A percentile compares a stretch with the other conserved stretches of the same genome.
Evolutionary conservation across 441 rosid genomes (phyloP).

Genomic region (Eruca vesicaria): DNA sequence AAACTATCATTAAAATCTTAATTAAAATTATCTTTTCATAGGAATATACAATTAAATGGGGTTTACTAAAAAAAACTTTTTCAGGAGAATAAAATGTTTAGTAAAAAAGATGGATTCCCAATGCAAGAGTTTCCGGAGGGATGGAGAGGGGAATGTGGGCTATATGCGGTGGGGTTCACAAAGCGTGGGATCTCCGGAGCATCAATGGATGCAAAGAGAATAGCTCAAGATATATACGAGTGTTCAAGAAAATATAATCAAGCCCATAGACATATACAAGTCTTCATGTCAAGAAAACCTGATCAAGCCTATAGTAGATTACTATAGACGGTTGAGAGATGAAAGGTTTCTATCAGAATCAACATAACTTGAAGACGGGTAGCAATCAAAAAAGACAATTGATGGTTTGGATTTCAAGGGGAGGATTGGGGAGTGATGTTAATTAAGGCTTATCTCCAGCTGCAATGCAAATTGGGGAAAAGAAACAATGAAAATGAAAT

Average conservation of each 20-base stretch:
- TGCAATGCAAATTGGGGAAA: constrained; percentile 36
- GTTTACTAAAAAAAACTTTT: too few relatives aligned
- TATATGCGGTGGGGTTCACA: constrained; percentile 72
- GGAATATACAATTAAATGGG: neutral
- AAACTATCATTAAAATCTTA: neutral
- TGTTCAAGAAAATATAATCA: constrained; percentile 34
- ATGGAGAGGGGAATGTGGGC: constrained; percentile 69
- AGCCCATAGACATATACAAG: neutral
- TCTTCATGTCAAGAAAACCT: constrained; percentile 4
- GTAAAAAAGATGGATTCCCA: constrained; percentile 62
- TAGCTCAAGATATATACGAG: constrained; percentile 51
- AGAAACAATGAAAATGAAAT: constrained; percentile 31
- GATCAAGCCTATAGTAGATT: constrained; percentile 10
- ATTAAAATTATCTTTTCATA: neutral
- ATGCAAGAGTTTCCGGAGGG: constrained; percentile 58
- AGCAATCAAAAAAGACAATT: constrained; percentile 3
- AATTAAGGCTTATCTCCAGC: constrained; percentile 29
- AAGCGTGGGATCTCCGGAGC: constrained; percentile 58
- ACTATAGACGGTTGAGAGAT: neutral
- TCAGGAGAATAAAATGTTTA: constrained; percentile 67
- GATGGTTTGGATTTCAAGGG: constrained; percentile 30
- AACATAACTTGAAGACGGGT: constrained; percentile 9
- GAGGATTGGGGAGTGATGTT: constrained; percentile 25
- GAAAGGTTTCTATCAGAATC: neutral
- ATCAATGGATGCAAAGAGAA: constrained; percentile 59